Evolutionary conservation across 352 stramenopile genomes (phyloP).

Genomic region (Globisporangium paroecandrum): DNA sequence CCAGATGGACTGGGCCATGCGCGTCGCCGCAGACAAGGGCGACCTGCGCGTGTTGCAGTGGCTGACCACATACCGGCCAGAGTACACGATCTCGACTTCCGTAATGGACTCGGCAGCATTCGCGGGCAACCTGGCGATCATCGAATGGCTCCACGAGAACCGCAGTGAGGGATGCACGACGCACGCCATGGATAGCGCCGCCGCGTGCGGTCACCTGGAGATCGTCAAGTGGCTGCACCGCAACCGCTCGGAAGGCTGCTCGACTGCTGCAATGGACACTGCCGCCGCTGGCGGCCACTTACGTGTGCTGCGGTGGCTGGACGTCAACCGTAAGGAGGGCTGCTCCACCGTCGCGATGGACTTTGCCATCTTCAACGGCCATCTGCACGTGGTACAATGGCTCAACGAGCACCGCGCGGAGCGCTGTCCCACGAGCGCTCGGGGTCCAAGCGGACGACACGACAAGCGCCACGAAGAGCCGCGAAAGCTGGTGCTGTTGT

Average conservation of each 20-base stretch:
- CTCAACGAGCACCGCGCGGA: conserved; percentile 15
- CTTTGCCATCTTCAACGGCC: conserved; percentile 20
- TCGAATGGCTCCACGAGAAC: conserved; percentile 59
- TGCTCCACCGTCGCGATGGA: conserved; percentile 28
- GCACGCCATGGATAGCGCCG: conserved; percentile 60
- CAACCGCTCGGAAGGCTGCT: conserved; percentile 52
- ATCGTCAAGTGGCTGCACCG: conserved; percentile 57
- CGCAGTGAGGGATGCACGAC: conserved; percentile 51
- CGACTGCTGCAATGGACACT: conserved; percentile 58
- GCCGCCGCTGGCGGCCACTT: conserved; percentile 52
- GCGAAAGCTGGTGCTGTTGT: not conserved
- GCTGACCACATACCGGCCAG: conserved; percentile 30
- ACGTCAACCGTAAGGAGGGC: conserved; percentile 49
- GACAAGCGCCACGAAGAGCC: not conserved
- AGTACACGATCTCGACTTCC: conserved; percentile 30
- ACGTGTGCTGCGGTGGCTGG: conserved; percentile 50
- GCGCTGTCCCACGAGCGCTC: conserved; percentile 4
- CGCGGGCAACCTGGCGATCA: conserved; percentile 42
- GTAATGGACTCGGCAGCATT: conserved; percentile 76
- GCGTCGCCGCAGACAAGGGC: conserved; percentile 39
- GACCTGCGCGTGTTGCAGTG: conserved; percentile 35
- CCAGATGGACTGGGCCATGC: conserved; percentile 24
- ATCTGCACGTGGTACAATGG: conserved; percentile 25
- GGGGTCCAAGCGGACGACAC: not conserved
- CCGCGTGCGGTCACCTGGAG: conserved; percentile 46